These are phyloP conservation scores for Lasiosphaeria hispida DNA, from an alignment of 495 filamentous ascomycete species.

Conservation along the genomic window DNA sequence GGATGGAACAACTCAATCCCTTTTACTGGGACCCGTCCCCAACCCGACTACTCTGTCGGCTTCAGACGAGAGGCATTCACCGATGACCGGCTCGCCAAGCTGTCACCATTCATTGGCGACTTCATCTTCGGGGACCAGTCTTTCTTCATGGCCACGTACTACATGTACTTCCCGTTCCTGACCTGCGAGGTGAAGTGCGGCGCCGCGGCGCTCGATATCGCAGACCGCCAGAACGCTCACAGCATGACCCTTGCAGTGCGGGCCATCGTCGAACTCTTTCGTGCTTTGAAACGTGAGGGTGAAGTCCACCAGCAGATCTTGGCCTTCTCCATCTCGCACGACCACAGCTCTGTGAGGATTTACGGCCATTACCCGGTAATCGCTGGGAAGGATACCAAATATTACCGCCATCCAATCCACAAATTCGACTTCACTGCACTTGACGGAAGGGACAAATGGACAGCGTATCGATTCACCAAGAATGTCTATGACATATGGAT, in stretches of 20 bases:
- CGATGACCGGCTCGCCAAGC: conserved; percentile 38
- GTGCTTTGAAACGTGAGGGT: conserved; percentile 29
- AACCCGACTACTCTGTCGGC: conserved; percentile 40
- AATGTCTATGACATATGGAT: too few species aligned
- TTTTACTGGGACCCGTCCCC: conserved; percentile 32
- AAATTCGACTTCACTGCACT: background rate
- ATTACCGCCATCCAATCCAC: conserved; percentile 15
- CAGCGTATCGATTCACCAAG: too few species aligned
- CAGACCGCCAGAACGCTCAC: conserved; percentile 22
- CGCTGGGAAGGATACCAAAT: conserved; percentile 12
- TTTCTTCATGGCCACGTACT: conserved; percentile 27
- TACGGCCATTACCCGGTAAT: conserved; percentile 36
- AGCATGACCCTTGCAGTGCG: conserved; percentile 42
- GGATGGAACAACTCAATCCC: conserved; percentile 39
- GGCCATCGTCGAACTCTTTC: conserved; percentile 36
- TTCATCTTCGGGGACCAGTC: conserved; percentile 8
- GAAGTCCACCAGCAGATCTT: conserved; percentile 42
- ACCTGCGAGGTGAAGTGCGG: conserved; percentile 27
- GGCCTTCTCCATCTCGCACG: conserved; percentile 49
- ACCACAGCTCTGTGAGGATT: conserved; percentile 38
- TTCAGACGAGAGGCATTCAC: conserved; percentile 43
- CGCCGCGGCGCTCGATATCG: conserved; percentile 30
- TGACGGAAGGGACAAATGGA: too few species aligned
- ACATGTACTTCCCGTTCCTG: conserved; percentile 31
- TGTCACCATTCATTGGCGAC: conserved; percentile 36